A percentile compares a stretch with the other conserved stretches of the same genome.
Conservation (phyloP, 1,284 basidiomycete species). For the Phlebopus sp. region DNA sequence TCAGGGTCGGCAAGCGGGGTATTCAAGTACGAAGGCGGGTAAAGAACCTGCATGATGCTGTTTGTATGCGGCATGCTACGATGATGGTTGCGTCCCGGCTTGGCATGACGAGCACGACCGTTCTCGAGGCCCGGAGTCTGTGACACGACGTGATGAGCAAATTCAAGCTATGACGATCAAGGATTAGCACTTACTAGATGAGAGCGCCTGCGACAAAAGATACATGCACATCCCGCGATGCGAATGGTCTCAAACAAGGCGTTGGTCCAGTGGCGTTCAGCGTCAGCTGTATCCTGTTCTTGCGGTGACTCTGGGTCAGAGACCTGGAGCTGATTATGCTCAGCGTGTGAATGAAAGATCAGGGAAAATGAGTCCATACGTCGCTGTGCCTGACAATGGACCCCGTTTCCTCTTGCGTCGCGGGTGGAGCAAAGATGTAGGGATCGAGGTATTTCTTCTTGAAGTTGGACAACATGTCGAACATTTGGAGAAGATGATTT, state of each 20-base stretch:
- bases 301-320: neutral
- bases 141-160: constrained; percentile 1
- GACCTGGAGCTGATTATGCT: too few species aligned
- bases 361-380: neutral
- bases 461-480: constrained; percentile 13
- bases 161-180: neutral
- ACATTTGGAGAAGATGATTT: neutral
- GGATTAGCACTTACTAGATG: constrained; percentile 4
- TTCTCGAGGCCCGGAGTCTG: constrained; percentile 6
- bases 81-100: constrained; percentile 5
- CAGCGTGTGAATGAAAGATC: too few species aligned
- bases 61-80: constrained; percentile 20
- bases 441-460: constrained; percentile 3
- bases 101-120: neutral
- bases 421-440: neutral
- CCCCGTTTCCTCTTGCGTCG: neutral
- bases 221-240: constrained; percentile 11
- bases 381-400: neutral
- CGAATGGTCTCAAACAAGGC: constrained; percentile 12
- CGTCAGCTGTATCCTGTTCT: neutral
- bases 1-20: constrained; percentile 5
- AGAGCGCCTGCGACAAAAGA: constrained; percentile 7
- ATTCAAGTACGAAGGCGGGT: constrained; percentile 20
- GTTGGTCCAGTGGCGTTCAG: constrained; percentile 11
- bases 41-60: constrained; percentile 25